Evolutionary conservation across 345 rosid genomes (phyloP).

Genomic region (Garcia nutans): DNA sequence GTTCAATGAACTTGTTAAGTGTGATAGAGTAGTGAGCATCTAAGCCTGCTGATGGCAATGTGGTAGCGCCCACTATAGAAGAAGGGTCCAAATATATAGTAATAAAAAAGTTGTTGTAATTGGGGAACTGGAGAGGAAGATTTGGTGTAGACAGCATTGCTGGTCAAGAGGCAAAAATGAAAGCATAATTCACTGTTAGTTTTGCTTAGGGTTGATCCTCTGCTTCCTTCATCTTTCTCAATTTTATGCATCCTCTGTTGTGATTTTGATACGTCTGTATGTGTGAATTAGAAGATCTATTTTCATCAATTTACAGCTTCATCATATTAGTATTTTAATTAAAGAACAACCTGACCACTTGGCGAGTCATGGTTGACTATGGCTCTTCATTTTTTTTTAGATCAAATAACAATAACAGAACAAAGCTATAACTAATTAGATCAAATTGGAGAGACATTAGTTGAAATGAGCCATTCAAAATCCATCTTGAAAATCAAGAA

Average conservation of each 20-base stretch:
- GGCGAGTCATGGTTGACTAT: slow-evolving; percentile 12
- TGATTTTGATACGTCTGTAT: slow-evolving; percentile 8
- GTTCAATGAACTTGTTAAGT: too few relatives aligned
- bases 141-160: slow-evolving; percentile 17
- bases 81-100: slow-evolving; percentile 33
- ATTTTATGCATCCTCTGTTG: background rate
- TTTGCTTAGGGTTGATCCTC: slow-evolving; percentile 9
- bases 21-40: background rate
- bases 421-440: slow-evolving; percentile 43
- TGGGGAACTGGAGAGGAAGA: background rate
- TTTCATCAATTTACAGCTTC: too few relatives aligned
- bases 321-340: too few relatives aligned
- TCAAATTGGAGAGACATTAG: slow-evolving; percentile 20
- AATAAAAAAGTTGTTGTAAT: background rate
- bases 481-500: slow-evolving; percentile 18
- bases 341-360: background rate
- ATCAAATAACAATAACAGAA: slow-evolving; percentile 16
- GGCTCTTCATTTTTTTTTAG: background rate
- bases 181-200: slow-evolving; percentile 7
- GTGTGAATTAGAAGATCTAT: background rate
- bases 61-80: slow-evolving; percentile 16
- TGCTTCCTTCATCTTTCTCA: background rate
- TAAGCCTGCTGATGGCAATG: slow-evolving; percentile 18
- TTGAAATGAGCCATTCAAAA: slow-evolving; percentile 21
- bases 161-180: background rate